Percentiles rank a stretch among this genome's conserved stretches.
Conservation (phyloP, 345 rosid genomes). For the Stellera chamaejasme region DNA sequence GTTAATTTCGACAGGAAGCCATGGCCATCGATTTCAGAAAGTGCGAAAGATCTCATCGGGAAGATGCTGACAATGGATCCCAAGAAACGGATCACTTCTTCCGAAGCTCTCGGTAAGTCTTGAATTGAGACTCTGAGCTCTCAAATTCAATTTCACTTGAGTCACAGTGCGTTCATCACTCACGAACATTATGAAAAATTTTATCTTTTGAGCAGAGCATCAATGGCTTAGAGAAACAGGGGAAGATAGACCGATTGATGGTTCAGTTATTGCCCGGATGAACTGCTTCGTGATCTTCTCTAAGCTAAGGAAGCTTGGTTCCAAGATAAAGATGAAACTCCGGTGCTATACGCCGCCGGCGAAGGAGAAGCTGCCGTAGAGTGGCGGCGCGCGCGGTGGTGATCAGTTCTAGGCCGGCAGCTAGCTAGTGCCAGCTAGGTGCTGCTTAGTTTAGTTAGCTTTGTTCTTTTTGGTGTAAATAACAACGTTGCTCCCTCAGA, state of each 20-base stretch:
- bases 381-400: no score
- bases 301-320: slow-evolving; percentile 49
- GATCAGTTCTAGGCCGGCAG: no score
- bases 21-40: slow-evolving; percentile 76
- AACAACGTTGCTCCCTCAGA: no score
- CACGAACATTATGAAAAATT: slow-evolving; percentile 1
- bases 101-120: slow-evolving; percentile 70
- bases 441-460: no score
- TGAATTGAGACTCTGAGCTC: neutral
- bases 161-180: no score
- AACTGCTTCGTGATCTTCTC: slow-evolving; percentile 80
- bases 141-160: neutral
- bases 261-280: slow-evolving; percentile 65
- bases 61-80: slow-evolving; percentile 80
- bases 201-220: slow-evolving; percentile 37
- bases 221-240: slow-evolving; percentile 80
- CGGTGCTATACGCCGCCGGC: no score
- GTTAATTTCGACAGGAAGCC: slow-evolving; percentile 69
- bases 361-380: no score
- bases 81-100: slow-evolving; percentile 59
- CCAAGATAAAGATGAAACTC: neutral
- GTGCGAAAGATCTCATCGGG: slow-evolving; percentile 81
- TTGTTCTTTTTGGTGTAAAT: no score
- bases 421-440: no score
- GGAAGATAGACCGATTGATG: slow-evolving; percentile 60